Base-by-base conservation (phyloP, 345 rosid genomes). In the Murraya paniculata region DNA sequence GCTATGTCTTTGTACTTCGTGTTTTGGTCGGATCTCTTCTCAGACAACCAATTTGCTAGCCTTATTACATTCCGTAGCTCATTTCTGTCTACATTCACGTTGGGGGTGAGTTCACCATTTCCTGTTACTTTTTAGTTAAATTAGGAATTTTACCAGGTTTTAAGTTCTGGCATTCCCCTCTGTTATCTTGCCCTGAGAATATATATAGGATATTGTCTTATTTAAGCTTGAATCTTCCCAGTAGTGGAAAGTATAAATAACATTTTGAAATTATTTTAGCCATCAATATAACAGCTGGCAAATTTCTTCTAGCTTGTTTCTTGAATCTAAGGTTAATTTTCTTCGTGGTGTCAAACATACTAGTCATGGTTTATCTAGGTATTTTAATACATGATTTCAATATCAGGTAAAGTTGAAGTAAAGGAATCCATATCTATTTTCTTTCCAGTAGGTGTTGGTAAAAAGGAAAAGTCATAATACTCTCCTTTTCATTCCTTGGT, bases 21-120 rank as follows among this genome's bases (percentile, higher is more conserved):
- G 59, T 89, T 89, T 68, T 88, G 89, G 85, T 88, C 90, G 60
- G 89, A 88, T 76, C 83, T 91, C 53, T 91, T 19, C 81, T 84
- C 90, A 50, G 89, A 86, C 71, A 3, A 77, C 74, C 80, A 66
- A 61, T 56, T 22, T 71, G 76, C 78, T 73, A 90, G 82, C 75
- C 83, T 77, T 71, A 70, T 89, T 33, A 85, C 82, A n/a, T 80
- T 78, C 69, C 88, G 87, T 75, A 85, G 86, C 80, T 89, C 93
- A 74, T 64, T 86, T 9, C 71, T 85, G 27, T 88, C 95, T 76
- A 82, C 85, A 68, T 87, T 85, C 79, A 78, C 81, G 6, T 75
- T 89, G 78, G 93, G 91, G 86, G 93, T 89, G 81, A 89, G 89
- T 41, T 67, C 72, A 48, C 78, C 22, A 79, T 76, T 67, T 50